Evolutionary conservation across 176 grass and related monocot species (phyloP).

Genomic region (Oryza glumipatula): DNA sequence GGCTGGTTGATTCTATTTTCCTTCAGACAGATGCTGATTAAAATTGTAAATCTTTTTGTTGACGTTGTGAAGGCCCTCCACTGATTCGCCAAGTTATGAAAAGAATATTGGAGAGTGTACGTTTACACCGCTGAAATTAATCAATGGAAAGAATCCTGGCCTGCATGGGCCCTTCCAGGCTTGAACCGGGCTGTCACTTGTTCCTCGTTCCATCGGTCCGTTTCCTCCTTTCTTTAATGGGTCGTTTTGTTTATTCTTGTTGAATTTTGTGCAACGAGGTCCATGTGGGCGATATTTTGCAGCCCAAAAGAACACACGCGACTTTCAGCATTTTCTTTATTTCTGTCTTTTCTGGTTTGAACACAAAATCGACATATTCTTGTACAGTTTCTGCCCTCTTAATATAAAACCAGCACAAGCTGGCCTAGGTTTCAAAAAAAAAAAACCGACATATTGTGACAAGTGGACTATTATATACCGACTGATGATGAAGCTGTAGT

Average conservation of each 20-base stretch:
- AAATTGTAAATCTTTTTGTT: neutral
- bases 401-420: too few relatives aligned
- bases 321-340: too few relatives aligned
- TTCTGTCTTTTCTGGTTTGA: neutral
- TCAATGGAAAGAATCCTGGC: neutral
- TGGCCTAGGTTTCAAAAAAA: too few relatives aligned
- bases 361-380: neutral
- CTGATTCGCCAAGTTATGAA: neutral
- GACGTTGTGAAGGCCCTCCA: neutral
- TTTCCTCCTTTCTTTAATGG: constrained; percentile 3
- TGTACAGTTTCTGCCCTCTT: too few relatives aligned
- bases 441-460: neutral
- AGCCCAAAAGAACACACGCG: neutral
- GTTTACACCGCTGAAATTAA: neutral
- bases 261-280: neutral
- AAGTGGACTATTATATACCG: neutral
- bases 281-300: neutral
- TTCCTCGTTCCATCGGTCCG: neutral
- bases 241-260: neutral
- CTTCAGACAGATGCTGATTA: neutral
- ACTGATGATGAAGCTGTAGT: neutral
- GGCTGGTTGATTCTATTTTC: neutral
- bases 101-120: too few relatives aligned
- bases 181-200: neutral
- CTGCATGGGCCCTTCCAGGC: neutral